phyloP scores from a whole-genome alignment of 805 yeast species.

The Komagataella populi region DNA sequence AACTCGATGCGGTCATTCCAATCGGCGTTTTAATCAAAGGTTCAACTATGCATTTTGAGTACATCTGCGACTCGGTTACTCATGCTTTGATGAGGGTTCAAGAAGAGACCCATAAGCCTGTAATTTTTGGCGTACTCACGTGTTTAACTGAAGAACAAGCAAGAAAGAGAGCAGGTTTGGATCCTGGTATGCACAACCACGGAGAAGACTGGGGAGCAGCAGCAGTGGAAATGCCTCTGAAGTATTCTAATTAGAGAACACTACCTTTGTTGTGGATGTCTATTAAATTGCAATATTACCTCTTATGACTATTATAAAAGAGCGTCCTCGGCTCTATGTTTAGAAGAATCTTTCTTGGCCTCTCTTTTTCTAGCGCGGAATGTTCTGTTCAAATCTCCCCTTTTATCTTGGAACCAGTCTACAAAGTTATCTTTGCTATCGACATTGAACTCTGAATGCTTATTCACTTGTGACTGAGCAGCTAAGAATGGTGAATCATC shows the following conservation, averaged over 20 bases:
- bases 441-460: slow-evolving; percentile 18
- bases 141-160: slow-evolving; percentile 94
- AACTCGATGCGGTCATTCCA: slow-evolving; percentile 77
- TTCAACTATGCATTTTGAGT: slow-evolving; percentile 95
- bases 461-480: slow-evolving; percentile 71
- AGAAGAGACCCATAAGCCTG: slow-evolving; percentile 56
- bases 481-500: slow-evolving; percentile 74
- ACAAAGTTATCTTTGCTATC: slow-evolving; percentile 38
- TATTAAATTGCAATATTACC: background rate
- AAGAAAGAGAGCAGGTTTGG: slow-evolving; percentile 77
- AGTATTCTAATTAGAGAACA: slow-evolving; percentile 12
- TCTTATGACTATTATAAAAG: background rate
- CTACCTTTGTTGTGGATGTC: background rate
- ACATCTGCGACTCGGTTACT: slow-evolving; percentile 84
- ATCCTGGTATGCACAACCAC: slow-evolving; percentile 77
- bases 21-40: slow-evolving; percentile 95
- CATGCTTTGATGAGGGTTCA: slow-evolving; percentile 77
- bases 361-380: slow-evolving; percentile 70
- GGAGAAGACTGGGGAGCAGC: slow-evolving; percentile 99
- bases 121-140: slow-evolving; percentile 87
- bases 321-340: background rate
- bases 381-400: slow-evolving; percentile 70
- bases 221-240: slow-evolving; percentile 85
- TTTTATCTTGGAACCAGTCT: slow-evolving; percentile 65
- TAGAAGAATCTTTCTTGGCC: slow-evolving; percentile 15